Conservation (phyloP, 495 filamentous ascomycete genomes). For the Lophiostoma macrostomum region DNA sequence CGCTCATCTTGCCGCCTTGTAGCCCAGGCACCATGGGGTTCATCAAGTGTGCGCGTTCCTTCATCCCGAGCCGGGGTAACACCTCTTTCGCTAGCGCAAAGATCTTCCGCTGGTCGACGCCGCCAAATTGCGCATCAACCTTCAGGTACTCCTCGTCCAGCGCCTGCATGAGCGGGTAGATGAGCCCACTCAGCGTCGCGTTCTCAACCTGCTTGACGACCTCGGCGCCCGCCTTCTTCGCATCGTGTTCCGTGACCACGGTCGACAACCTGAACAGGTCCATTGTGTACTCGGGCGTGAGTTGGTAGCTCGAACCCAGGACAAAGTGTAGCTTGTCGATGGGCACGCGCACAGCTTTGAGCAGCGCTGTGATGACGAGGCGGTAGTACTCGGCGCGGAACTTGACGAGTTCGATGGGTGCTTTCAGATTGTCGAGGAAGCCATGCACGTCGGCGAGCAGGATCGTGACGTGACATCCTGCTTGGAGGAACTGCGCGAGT, state of each 20-base stretch:
- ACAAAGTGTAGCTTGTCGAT: conserved; percentile 81
- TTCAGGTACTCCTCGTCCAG: conserved; percentile 88
- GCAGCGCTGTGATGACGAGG: conserved; percentile 38
- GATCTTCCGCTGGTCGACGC: conserved; percentile 86
- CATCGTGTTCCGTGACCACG: conserved; percentile 54
- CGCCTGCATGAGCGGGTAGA: conserved; percentile 88
- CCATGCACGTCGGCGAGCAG: conserved; percentile 64
- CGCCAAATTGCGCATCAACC: conserved; percentile 75
- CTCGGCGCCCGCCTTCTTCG: conserved; percentile 85
- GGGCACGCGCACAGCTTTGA: conserved; percentile 45
- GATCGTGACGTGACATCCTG: conserved; percentile 77
- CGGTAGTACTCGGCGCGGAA: conserved; percentile 43
- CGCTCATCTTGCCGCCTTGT: conserved; percentile 68
- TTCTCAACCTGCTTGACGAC: conserved; percentile 86
- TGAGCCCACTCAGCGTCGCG: conserved; percentile 69
- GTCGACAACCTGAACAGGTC: conserved; percentile 57
- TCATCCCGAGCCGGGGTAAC: conserved; percentile 69
- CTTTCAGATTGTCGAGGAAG: conserved; percentile 81
- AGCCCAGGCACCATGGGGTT: conserved; percentile 89
- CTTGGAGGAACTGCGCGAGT: conserved; percentile 80
- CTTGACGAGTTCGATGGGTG: conserved; percentile 83
- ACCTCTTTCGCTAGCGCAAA: conserved; percentile 77
- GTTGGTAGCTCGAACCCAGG: conserved; percentile 81
- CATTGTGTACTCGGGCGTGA: conserved; percentile 63
- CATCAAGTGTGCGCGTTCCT: conserved; percentile 78